Base-by-base conservation (phyloP, 2,329 filamentous ascomycete genomes). In the Bipolaris sorokiniana region DNA sequence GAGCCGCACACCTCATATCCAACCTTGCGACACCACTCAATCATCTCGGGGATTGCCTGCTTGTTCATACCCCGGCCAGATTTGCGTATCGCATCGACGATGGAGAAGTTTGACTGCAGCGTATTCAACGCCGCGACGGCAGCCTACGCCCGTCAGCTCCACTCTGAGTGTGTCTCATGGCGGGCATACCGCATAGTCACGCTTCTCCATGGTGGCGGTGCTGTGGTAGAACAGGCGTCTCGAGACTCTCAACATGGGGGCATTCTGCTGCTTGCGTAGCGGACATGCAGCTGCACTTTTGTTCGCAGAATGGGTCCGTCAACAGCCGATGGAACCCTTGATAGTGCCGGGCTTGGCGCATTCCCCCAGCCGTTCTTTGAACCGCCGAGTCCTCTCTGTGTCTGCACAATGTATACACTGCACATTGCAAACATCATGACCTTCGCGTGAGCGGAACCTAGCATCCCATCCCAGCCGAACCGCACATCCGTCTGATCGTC, bases 1-100 rank as follows among this genome's bases (percentile, higher is more conserved):
- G 61, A 67, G 65, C 62, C 74, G 78, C 84, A 77, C 79, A 89
- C 87, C 77, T 88, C 79, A 77, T 96, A 91, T 47, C 91, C 91
- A 52, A 91, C 87, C 59, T 89, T 89, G 44, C 78, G 80, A 63
- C 91, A 86, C 90, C 90, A 96, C 65, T 87, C 84, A 26, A 88
- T 80, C 84, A 95, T 94, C 74, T 97, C 91, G 0, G 91, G 90
- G 48, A 96, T 87, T 6, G 92, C 90, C 52, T 82, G 82, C 46
- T 88, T 82, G 71, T 96, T 96, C 78, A 90, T 87, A 26, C 83
- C 84, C 61, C 87, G 80, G 18, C 91, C 90, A 16, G 89, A 89
- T 73, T 90, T 90, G 52, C 87, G 84, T 49, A 95, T 88, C 48
- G 89, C 87, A 73, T 96, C 88, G 16, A 97, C 85, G 56, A 90